Evolutionary conservation across 2,329 filamentous ascomycete species (phyloP).

Genomic region (Stachybotrys elegans): DNA sequence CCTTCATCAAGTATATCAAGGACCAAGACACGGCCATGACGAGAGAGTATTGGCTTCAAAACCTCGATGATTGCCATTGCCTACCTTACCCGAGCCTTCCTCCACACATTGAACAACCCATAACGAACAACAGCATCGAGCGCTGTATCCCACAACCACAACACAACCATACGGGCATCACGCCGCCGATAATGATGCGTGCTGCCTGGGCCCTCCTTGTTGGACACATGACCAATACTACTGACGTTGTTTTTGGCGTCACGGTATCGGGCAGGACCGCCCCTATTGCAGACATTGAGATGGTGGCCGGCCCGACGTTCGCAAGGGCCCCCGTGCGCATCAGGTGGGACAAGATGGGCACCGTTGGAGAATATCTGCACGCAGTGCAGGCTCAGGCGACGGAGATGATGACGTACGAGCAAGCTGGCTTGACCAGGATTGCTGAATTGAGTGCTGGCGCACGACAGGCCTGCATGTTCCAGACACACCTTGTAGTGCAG

Average conservation of each 20-base stretch:
- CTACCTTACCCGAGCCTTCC: slow-evolving; percentile 5
- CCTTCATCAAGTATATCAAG: slow-evolving; percentile 38
- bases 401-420: slow-evolving; percentile 12
- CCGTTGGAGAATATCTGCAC: slow-evolving; percentile 34
- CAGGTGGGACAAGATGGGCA: slow-evolving; percentile 25
- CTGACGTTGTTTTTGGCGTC: slow-evolving; percentile 37
- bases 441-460: slow-evolving; percentile 4
- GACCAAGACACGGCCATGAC: slow-evolving; percentile 22
- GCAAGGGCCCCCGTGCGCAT: slow-evolving; percentile 35
- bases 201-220: slow-evolving; percentile 48
- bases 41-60: slow-evolving; percentile 8
- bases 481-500: slow-evolving; percentile 8
- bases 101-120: slow-evolving; percentile 1
- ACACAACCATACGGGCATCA: slow-evolving; percentile 1
- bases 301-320: slow-evolving; percentile 25
- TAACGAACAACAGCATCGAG: slow-evolving; percentile 1
- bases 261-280: slow-evolving; percentile 34
- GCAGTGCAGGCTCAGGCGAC: slow-evolving; percentile 12
- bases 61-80: neutral
- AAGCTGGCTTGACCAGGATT: slow-evolving; percentile 11
- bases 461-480: slow-evolving; percentile 7
- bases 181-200: slow-evolving; percentile 9
- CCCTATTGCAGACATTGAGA: slow-evolving; percentile 14
- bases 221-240: slow-evolving; percentile 35
- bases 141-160: neutral